These are phyloP conservation scores for Helminthosporium solani DNA, from an alignment of 2,329 filamentous ascomycete genomes.

Conservation along the genomic window DNA sequence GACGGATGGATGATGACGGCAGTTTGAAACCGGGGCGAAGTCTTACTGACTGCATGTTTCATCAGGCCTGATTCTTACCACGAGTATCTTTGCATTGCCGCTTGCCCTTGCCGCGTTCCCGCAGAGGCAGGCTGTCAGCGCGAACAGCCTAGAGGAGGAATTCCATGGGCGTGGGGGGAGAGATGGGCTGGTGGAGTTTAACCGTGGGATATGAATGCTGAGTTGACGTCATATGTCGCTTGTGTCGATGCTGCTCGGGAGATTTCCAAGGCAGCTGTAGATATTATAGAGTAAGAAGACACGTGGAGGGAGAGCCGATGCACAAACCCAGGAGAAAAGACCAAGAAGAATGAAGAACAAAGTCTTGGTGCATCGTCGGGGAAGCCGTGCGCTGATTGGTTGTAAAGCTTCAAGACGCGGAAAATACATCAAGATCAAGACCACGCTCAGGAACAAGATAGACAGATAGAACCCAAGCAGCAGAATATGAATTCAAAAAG, in stretches of 20 bases:
- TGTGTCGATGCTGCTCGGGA: not conserved
- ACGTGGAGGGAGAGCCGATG: not conserved
- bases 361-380: not conserved
- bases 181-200: slow-evolving; percentile 88
- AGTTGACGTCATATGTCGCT: not conserved
- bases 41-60: slow-evolving; percentile 19
- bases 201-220: slow-evolving; percentile 74
- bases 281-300: too few relatives aligned
- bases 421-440: not conserved
- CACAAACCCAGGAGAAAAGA: too few relatives aligned
- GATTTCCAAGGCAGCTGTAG: too few relatives aligned
- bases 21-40: slow-evolving; percentile 63
- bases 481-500: not conserved
- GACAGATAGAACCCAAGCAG: not conserved
- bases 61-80: slow-evolving; percentile 71
- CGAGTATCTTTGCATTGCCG: slow-evolving; percentile 84
- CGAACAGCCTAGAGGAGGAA: slow-evolving; percentile 75
- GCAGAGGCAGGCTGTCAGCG: slow-evolving; percentile 79
- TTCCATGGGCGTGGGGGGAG: slow-evolving; percentile 81
- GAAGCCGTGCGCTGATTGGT: slow-evolving; percentile 6
- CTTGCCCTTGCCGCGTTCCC: slow-evolving; percentile 90
- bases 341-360: not conserved
- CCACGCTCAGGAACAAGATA: not conserved
- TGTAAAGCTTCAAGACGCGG: slow-evolving; percentile 1
- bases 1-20: slow-evolving; percentile 68